A percentile compares a stretch with the other conserved stretches of the same genome.
Conservation (phyloP, 2,329 filamentous ascomycete genomes). For the Arthrobotrys conoides region DNA sequence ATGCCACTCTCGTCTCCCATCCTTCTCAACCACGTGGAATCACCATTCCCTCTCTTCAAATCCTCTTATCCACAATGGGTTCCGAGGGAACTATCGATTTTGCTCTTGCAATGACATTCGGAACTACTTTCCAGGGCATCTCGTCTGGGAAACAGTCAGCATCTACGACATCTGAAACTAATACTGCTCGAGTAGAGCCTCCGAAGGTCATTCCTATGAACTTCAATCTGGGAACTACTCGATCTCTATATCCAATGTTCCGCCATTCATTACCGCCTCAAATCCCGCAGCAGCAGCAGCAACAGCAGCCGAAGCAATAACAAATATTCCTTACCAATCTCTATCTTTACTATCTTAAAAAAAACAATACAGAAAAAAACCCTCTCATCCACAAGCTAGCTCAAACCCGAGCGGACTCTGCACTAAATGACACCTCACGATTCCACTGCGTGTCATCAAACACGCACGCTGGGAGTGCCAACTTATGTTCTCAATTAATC, state of each 20-base stretch:
- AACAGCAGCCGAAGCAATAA: conserved; percentile 44
- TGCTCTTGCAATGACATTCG: conserved; percentile 52
- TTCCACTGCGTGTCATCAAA: background rate
- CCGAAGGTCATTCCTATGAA: conserved; percentile 9
- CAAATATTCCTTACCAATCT: background rate
- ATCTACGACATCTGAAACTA: background rate
- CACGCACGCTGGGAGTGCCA: conserved; percentile 14
- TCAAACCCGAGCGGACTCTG: conserved; percentile 48
- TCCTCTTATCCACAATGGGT: conserved; percentile 19
- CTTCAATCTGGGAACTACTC: conserved; percentile 10
- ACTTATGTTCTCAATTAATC: conserved; percentile 19
- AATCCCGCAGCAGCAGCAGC: conserved; percentile 40
- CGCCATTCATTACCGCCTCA: conserved; percentile 44
- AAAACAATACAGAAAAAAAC: conserved; percentile 11
- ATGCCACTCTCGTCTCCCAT: conserved; percentile 13
- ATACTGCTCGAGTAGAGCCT: background rate
- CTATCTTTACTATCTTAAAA: background rate
- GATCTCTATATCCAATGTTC: conserved; percentile 48
- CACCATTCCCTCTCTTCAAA: background rate
- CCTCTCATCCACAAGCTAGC: conserved; percentile 21
- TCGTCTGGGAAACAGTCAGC: conserved; percentile 12
- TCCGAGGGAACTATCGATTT: conserved; percentile 48
- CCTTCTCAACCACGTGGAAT: conserved; percentile 30
- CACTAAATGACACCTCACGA: conserved; percentile 38
- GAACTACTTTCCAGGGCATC: conserved; percentile 39